Evolutionary conservation across 192 early-diverging fungal genomes (phyloP), one percentile per base, ranked within the genome.

Genomic region (Backusella tarrabulga): DNA sequence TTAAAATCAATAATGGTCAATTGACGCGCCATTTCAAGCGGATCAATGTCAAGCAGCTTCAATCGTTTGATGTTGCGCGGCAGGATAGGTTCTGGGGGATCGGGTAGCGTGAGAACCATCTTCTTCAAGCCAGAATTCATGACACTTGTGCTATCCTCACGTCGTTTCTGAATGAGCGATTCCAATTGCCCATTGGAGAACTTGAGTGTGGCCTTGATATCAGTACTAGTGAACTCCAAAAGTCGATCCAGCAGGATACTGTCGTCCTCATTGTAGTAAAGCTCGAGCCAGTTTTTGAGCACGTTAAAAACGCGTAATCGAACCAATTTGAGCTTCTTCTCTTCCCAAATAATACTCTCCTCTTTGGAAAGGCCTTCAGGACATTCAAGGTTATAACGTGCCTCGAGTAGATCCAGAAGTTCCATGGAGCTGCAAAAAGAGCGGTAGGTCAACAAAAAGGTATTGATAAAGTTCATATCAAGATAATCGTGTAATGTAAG

Each of bases 271-370:
- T 91, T 84, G 73, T 92, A 93, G 84, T 95, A 93, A 70, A 86
- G 88, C 81, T 98, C 97, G 5, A 97, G 82, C 96, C 97, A 99
- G n/a, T 87, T 90, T 86, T 97, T 98, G 81, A 98, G 88, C 46
- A 97, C 85, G 79, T 97, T 97, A 87, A 92, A 97, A 1, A 97
- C 95, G 34, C 96, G 93, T 68, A 97, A 86, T 38, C 96, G 91
- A 41, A 99, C 89, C 17, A 95, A 90, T 75, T 91, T 95, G 60
- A 91, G 84, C 79, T 97, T 98, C 81, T 92, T 91, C 71, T 95
- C 92, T 8, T 81, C 88, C 97, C 97, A 99, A 17, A 91, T 85
- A 29, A 86, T 81, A 12, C 92, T 73, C 72, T 99, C 95, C 60
- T 87, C 85, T 42, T 75, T 81, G 11, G 82, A 83, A 34, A 99